Base-by-base conservation (phyloP, 1,284 basidiomycete genomes). In the Heterobasidion parviporum region DNA sequence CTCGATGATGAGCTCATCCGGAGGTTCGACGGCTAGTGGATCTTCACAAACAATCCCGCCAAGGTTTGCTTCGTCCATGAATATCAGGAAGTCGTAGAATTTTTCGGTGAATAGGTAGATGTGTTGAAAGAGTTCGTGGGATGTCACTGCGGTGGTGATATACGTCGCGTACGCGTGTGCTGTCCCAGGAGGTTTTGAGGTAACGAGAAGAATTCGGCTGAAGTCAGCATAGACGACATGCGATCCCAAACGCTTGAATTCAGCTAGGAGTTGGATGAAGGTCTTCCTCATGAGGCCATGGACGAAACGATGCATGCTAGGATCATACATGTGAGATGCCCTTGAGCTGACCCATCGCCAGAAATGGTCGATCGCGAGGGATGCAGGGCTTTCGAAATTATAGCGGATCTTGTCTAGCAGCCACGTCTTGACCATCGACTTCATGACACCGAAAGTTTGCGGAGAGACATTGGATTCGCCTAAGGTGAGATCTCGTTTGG, bases 281-380 rank as follows among this genome's bases (percentile, higher is more conserved):
- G 92, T 96, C 76, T 99, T 99, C 60, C 92, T 86, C 97, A 99
- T 99, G 53, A 99, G 80, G 8, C 94, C 91, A 62, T 95, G 89
- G 12, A 99, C 75, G 73, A 99, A 99, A 0, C 90, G 85, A 68
- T 98, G 94, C 6, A 99, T 78, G 53, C 93, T 89, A 1, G 95
- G 89, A 68, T 99, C 97, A 67, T 94, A 97, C 76, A 99, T 84
- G 58, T 87, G 82, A 35, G 94, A 92, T 3, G 85, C 78, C 50
- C 81, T 84, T 2, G 91, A 94, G 65, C 86, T 91, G 60, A 97
- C 82, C 97, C 97, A 99, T 35, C 97, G 80, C 94, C 95, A 98
- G 73, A 99, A 98, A 69, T 98, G 94, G 67, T 96, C 92, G 53
- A 91, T 80, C 0, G 81, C 79, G 7, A 90, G 65, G 7, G 82